Conservation (phyloP, 192 early-diverging fungal genomes). For the Mortierella alpina region DNA sequence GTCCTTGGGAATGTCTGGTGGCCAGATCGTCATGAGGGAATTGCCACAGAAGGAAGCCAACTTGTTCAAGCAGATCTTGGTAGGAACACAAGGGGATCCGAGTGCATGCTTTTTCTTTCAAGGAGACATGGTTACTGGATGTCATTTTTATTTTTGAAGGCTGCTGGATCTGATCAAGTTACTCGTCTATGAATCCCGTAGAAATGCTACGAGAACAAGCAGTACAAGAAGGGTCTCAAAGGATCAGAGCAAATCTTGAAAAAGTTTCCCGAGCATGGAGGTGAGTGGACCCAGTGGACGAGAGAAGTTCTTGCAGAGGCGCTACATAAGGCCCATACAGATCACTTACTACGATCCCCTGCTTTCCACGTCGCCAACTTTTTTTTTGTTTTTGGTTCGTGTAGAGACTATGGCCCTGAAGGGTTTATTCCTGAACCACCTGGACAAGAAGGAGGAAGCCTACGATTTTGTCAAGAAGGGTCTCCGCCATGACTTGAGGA, state of each 20-base stretch:
- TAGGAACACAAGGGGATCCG: slow-evolving; percentile 38
- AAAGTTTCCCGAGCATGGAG: slow-evolving; percentile 93
- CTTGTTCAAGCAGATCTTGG: slow-evolving; percentile 78
- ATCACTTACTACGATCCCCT: slow-evolving; percentile 1
- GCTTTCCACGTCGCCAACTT: not conserved
- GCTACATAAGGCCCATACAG: not conserved
- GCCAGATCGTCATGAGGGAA: slow-evolving; percentile 54
- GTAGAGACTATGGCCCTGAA: slow-evolving; percentile 95
- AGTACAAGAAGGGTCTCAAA: slow-evolving; percentile 97
- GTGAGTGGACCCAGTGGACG: slow-evolving; percentile 34
- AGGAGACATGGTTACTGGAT: not conserved
- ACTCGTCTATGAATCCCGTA: slow-evolving; percentile 28
- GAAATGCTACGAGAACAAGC: slow-evolving; percentile 95
- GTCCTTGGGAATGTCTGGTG: not conserved
- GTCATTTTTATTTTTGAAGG: slow-evolving; percentile 1
- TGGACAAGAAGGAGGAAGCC: slow-evolving; percentile 94
- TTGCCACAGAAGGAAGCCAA: slow-evolving; percentile 80
- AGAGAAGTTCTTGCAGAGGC: not conserved
- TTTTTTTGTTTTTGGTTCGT: not conserved
- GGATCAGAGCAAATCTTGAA: slow-evolving; percentile 91
- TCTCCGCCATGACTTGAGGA: slow-evolving; percentile 79
- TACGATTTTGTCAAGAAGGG: slow-evolving; percentile 90
- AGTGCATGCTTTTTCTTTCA: not conserved
- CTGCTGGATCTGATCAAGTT: slow-evolving; percentile 1
- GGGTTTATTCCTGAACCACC: slow-evolving; percentile 88